Base-by-base conservation (phyloP, 768 basidiomycete genomes). In the Porphyrellus cyaneotinctus region DNA sequence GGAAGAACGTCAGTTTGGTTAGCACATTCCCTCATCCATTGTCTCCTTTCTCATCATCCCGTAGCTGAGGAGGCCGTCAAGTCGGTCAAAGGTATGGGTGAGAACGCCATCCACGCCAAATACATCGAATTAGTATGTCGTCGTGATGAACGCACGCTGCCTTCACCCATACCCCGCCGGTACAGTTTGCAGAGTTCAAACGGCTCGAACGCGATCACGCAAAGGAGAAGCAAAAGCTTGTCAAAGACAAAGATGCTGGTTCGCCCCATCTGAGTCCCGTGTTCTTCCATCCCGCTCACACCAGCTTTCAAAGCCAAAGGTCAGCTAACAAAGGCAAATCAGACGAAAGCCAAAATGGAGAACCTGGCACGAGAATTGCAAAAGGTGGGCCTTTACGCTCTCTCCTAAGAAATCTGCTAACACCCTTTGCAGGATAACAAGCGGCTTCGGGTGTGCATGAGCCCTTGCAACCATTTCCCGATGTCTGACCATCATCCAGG, bases 191-290 rank as follows among this genome's bases (percentile, higher is more conserved):
- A 62, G 91, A 93, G 69, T 74, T 91, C 67, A 92, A 92, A 68
- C 80, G 88, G 47, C 70, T 89, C 64, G 91, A 94, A 70, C 81
- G 91, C 58, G 91, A 92, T 65, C 87, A 92, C 63, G 85, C 90
- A 36, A 93, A 90, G 72, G 91, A 93, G 76, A 92, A 89, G 70
- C 91, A 93, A 74, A 93, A 93, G 64, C 75, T 93, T 28, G 76
- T 81, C 44, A 93, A 93, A 73, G 91, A 94, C 75, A 92, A 92
- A 74, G 91, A 93, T 72, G 82, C 88, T 58, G 88, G 89, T 90
- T 49, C 41, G 72, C 69, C 66, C 33, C 54, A 32, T 43, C 18
- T 38, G 8, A 41, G 18, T 23, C 43, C 44, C 22, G 20, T 32
- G 47, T 51, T 44, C 12, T 53, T 22, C 35, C 49, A 49, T 61